phyloP scores from a whole-genome alignment of 2,329 filamentous ascomycete species.

The Aspergillus sp. region DNA sequence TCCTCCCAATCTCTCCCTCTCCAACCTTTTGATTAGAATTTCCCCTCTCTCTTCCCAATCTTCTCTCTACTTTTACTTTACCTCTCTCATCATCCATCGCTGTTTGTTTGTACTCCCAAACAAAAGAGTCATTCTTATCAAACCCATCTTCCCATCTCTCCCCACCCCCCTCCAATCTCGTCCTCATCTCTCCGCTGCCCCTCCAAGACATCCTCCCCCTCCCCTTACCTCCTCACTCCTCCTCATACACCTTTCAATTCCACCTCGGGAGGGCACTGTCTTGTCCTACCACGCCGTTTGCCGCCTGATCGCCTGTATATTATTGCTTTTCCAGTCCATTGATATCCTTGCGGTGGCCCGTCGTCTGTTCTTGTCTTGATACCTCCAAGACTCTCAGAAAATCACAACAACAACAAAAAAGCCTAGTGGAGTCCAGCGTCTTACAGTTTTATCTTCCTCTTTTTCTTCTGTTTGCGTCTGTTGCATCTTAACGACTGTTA shows the following conservation, averaged over 20 bases:
- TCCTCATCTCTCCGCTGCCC: constrained; percentile 18
- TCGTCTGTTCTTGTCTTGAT: constrained; percentile 9
- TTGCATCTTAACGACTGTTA: constrained; percentile 23
- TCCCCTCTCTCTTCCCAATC: not conserved
- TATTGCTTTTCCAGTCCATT: constrained; percentile 14
- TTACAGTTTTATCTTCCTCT: constrained; percentile 11
- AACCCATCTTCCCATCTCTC: constrained; percentile 9
- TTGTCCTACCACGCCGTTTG: constrained; percentile 2
- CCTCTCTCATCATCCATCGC: constrained; percentile 10
- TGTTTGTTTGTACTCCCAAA: constrained; percentile 16
- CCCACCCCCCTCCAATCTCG: constrained; percentile 12
- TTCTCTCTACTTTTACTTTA: constrained; percentile 3
- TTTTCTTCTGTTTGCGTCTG: constrained; percentile 22
- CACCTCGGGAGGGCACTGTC: constrained; percentile 17
- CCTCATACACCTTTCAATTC: constrained; percentile 15
- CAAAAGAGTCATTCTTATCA: constrained; percentile 4
- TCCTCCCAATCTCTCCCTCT: not conserved
- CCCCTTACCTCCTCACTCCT: constrained; percentile 16
- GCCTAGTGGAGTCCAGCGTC: not conserved
- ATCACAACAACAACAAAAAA: too few species aligned
- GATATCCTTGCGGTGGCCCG: constrained; percentile 15
- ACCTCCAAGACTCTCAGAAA: not conserved
- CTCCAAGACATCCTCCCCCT: constrained; percentile 11
- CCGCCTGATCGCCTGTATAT: constrained; percentile 17
- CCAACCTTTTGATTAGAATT: not conserved